phyloP scores from a whole-genome alignment of 2,329 filamentous ascomycete genomes.

The Clarireedia paspali region DNA sequence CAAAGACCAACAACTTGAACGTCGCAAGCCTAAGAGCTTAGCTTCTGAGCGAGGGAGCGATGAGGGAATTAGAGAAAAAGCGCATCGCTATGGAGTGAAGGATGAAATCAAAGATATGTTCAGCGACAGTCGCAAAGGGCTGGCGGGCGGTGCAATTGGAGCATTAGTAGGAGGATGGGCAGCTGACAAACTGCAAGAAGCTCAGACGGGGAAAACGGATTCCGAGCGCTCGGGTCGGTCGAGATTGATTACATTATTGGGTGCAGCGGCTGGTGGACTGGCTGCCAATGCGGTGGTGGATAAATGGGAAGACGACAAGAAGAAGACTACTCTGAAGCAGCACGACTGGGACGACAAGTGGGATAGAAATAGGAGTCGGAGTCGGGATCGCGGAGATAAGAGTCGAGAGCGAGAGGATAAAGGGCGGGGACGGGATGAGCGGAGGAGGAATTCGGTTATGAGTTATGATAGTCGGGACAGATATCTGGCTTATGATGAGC shows the following conservation, averaged over 20 bases:
- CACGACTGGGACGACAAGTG: conserved; percentile 7
- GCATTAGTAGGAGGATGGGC: conserved; percentile 24
- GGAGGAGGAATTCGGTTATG: neutral
- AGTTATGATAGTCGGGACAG: neutral
- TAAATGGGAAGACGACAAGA: conserved; percentile 17
- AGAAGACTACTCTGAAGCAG: conserved; percentile 11
- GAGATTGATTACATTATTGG: conserved; percentile 19
- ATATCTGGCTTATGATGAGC: neutral
- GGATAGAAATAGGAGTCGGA: conserved; percentile 2
- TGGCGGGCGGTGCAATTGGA: conserved; percentile 18
- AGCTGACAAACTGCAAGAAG: conserved; percentile 15
- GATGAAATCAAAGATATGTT: conserved; percentile 19
- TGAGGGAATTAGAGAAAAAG: neutral
- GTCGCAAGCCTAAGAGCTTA: neutral
- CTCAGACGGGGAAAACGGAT: conserved; percentile 13
- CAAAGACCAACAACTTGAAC: neutral
- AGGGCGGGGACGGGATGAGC: neutral
- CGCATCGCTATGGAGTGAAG: conserved; percentile 10
- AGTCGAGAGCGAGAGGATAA: conserved; percentile 1
- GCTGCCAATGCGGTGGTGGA: conserved; percentile 22
- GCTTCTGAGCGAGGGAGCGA: neutral
- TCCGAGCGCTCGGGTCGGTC: conserved; percentile 10
- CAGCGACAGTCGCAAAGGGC: conserved; percentile 15
- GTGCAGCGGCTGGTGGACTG: conserved; percentile 23
- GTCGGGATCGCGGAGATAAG: neutral